These are phyloP conservation scores for Lecanicillium sp. DNA, from an alignment of 2,329 filamentous ascomycete genomes.

Conservation along the genomic window DNA sequence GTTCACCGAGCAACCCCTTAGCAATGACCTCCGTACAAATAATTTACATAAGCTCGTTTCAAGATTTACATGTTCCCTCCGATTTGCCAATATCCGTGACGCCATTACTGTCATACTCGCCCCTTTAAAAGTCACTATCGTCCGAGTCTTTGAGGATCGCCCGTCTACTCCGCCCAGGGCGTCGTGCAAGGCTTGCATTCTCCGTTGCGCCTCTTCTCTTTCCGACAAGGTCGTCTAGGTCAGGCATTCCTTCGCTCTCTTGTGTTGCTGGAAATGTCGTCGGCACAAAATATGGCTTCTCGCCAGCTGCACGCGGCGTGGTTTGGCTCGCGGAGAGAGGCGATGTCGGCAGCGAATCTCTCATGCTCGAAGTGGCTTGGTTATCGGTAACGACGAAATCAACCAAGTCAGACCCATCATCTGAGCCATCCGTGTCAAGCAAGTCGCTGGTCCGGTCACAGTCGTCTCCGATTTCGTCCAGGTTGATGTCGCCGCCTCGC, in stretches of 20 bases:
- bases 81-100: not conserved
- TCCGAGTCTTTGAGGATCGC: slow-evolving; percentile 14
- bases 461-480: slow-evolving; percentile 44
- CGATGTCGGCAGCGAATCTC: slow-evolving; percentile 21
- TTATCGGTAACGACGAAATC: slow-evolving; percentile 52
- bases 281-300: slow-evolving; percentile 29
- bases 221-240: slow-evolving; percentile 19
- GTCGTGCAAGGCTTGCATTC: not conserved
- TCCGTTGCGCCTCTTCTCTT: not conserved
- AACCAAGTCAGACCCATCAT: slow-evolving; percentile 41
- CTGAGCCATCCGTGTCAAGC: slow-evolving; percentile 37
- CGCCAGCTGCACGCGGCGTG: slow-evolving; percentile 10
- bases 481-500: slow-evolving; percentile 25
- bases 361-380: slow-evolving; percentile 27
- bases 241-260: slow-evolving; percentile 31
- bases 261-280: slow-evolving; percentile 31
- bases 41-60: no score
- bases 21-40: no score
- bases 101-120: no score
- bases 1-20: no score
- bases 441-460: slow-evolving; percentile 42
- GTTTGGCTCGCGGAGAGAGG: slow-evolving; percentile 14
- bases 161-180: slow-evolving; percentile 2
- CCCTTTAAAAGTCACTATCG: slow-evolving; percentile 1
- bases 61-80: not conserved